phyloP scores from a whole-genome alignment of 768 basidiomycete species.

The Leccinellum albellum region DNA sequence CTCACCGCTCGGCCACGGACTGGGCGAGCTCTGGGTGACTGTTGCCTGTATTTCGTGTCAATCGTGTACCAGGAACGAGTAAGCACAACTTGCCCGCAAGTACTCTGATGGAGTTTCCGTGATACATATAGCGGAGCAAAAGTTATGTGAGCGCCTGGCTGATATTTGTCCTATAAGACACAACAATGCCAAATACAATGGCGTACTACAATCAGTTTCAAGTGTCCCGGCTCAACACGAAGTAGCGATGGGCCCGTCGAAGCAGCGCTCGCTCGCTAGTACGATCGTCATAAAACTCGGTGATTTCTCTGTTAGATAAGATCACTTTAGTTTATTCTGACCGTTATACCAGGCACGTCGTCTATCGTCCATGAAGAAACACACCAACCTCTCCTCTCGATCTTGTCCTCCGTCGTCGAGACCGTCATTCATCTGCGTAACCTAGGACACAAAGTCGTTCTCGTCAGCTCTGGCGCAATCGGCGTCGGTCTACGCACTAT shows the following conservation, averaged over 20 bases:
- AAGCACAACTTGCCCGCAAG: slow-evolving; percentile 54
- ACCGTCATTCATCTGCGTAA: slow-evolving; percentile 74
- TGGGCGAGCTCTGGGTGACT: slow-evolving; percentile 97
- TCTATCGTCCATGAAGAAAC: slow-evolving; percentile 96
- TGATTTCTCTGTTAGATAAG: slow-evolving; percentile 36
- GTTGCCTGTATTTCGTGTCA: slow-evolving; percentile 61
- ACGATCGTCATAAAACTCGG: slow-evolving; percentile 89
- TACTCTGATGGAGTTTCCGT: slow-evolving; percentile 77
- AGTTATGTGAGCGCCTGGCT: not conserved
- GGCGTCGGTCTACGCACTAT: slow-evolving; percentile 92
- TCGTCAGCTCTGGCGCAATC: slow-evolving; percentile 97
- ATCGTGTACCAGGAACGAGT: slow-evolving; percentile 2
- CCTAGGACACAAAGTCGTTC: slow-evolving; percentile 88
- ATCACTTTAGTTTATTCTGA: too few species aligned
- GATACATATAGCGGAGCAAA: slow-evolving; percentile 49
- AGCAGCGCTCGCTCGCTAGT: slow-evolving; percentile 35
- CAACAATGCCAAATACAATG: slow-evolving; percentile 33
- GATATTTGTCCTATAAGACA: slow-evolving; percentile 7
- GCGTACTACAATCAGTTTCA: too few species aligned
- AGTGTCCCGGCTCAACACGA: too few species aligned
- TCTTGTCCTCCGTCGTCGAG: slow-evolving; percentile 89
- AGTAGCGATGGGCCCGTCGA: slow-evolving; percentile 14
- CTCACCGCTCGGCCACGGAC: slow-evolving; percentile 95
- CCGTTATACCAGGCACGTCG: slow-evolving; percentile 61
- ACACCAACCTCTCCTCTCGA: slow-evolving; percentile 86